Evolutionary conservation across 768 basidiomycete genomes (phyloP), one percentile per base, ranked within the genome.

Genomic region (Cystobasidium onofrii): DNA sequence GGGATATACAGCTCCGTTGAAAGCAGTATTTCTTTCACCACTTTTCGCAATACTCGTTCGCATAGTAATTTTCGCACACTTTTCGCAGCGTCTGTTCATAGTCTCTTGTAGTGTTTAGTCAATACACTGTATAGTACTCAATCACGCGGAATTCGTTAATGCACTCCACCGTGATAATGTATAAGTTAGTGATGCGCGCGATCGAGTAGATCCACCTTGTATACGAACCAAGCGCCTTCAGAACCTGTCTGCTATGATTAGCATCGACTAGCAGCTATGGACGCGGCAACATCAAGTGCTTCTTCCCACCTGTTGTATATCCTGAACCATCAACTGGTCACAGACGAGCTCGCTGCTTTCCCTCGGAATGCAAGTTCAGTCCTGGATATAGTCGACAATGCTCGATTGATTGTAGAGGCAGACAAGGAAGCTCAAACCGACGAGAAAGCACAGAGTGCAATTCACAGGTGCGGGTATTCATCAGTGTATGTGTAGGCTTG

Each of bases 261-360:
- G 27, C 12, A 12, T 29, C 12, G 31, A 15, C 12, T 13, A 17
- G 57, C 57, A 60, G 57, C 57, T 20, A 60, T 60, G 29, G 54
- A 27, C 55, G 57, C 10, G 7, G 7, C n/a, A 3, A 36, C 20
- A 34, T 25, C 18, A 15, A 34, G n/a, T 27, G 17, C 70, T 33
- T 73, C 63, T 4, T n/a, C 50, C 44, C 70, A 41, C 25, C 70
- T 66, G 43, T 31, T 31, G 46, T 69, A 50, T 25, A 23, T 74
- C 46, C 73, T 74, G 29, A 74, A 67, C 18, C 65, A 74, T 43
- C 73, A 69, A 27, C 50, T 74, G 23, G 73, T 63, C 1, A 46
- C 70, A 31, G 73, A 74, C 54, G 65, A 64, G n/a, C 44, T 57
- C n/a, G 73, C 63, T 52, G 36, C 72, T 20, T 41, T 23, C n/a